These are phyloP conservation scores for Sporothrix phasma DNA, from an alignment of 2,329 filamentous ascomycete species.

Conservation along the genomic window DNA sequence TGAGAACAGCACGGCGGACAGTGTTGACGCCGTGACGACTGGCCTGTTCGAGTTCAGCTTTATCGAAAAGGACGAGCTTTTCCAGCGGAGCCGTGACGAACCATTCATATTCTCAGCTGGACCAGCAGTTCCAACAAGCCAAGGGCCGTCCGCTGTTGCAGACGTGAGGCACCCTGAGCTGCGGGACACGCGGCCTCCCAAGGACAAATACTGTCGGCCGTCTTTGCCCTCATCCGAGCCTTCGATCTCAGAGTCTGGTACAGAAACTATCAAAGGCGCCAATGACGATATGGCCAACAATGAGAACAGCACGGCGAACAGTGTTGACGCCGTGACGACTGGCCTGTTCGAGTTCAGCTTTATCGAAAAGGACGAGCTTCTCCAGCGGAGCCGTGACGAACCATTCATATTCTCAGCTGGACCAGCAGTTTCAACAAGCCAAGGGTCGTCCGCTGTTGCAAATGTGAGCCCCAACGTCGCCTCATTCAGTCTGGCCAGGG, in stretches of 20 bases:
- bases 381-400: neutral
- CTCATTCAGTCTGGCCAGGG: no score
- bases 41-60: neutral
- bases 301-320: neutral
- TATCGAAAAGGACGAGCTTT: neutral
- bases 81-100: neutral
- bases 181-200: neutral
- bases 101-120: neutral
- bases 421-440: neutral
- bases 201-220: slow-evolving; percentile 3
- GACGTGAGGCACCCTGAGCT: neutral
- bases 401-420: neutral
- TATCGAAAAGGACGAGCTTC: neutral
- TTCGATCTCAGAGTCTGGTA: neutral
- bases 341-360: neutral
- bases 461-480: no score
- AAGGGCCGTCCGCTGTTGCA: neutral
- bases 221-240: neutral
- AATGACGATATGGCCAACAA: no score
- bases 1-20: neutral
- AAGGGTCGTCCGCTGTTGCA: neutral
- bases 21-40: neutral
- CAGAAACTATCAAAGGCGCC: neutral
- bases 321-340: neutral
- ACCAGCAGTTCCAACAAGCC: neutral